A percentile compares a stretch with the other conserved stretches of the same genome.
phyloP scores from a whole-genome alignment of 805 yeast genomes.

The Cyberlindnera xylosilytica region DNA sequence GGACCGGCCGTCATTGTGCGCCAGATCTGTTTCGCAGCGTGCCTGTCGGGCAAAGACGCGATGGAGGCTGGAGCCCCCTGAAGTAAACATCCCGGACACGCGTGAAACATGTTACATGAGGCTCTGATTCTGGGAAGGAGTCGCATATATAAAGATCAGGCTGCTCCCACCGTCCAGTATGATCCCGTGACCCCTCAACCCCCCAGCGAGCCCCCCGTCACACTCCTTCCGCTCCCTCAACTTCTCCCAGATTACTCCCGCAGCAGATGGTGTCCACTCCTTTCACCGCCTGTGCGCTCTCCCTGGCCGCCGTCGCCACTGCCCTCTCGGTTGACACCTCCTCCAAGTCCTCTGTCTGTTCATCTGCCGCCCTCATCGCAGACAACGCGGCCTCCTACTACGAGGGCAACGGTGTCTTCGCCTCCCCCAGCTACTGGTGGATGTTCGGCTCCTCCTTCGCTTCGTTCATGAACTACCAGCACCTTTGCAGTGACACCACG shows the following conservation, averaged over 20 bases:
- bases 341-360: slow-evolving; percentile 26
- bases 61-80: too few species aligned
- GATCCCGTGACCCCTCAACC: too few species aligned
- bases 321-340: slow-evolving; percentile 3
- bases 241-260: background rate
- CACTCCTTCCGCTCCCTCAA: background rate
- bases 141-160: too few species aligned
- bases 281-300: background rate
- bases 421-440: slow-evolving; percentile 76
- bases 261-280: background rate
- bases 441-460: slow-evolving; percentile 81
- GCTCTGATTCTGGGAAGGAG: too few species aligned
- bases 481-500: slow-evolving; percentile 64
- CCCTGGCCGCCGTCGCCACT: background rate
- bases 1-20: too few species aligned
- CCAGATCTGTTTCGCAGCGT: background rate
- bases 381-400: slow-evolving; percentile 67
- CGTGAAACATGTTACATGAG: too few species aligned
- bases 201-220: too few species aligned
- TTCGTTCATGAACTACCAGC: slow-evolving; percentile 67
- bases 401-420: slow-evolving; percentile 65
- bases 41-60: background rate
- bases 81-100: too few species aligned
- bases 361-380: slow-evolving; percentile 54
- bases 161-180: too few species aligned